Evolutionary conservation across 768 basidiomycete species (phyloP).

Genomic region (Xanthoconium purpureum): DNA sequence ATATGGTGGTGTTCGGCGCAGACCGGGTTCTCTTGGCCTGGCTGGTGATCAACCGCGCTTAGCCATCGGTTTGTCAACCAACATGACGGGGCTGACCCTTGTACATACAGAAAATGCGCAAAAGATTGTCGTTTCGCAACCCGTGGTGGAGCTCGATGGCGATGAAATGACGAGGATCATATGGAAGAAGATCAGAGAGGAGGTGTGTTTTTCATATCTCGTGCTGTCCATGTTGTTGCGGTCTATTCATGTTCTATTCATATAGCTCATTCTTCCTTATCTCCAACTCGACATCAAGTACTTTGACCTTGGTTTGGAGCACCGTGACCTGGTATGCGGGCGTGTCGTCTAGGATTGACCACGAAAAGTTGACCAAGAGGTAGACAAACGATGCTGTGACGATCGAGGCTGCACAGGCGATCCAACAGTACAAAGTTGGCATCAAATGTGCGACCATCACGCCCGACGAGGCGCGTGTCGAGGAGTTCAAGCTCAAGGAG

Average conservation of each 20-base stretch:
- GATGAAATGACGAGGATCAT: slow-evolving; percentile 99
- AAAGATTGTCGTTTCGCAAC: slow-evolving; percentile 82
- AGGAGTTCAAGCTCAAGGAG: slow-evolving; percentile 97
- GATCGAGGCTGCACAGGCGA: slow-evolving; percentile 90
- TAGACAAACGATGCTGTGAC: slow-evolving; percentile 95
- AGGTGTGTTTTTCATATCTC: slow-evolving; percentile 49
- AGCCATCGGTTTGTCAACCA: neutral
- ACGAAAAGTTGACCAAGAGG: neutral
- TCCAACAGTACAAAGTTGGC: slow-evolving; percentile 90
- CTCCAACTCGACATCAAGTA: slow-evolving; percentile 97
- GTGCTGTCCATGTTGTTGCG: neutral
- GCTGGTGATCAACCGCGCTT: neutral
- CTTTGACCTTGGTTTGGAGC: slow-evolving; percentile 93
- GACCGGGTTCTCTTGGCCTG: neutral
- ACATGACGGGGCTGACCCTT: slow-evolving; percentile 1
- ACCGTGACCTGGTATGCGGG: slow-evolving; percentile 72
- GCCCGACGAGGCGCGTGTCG: slow-evolving; percentile 92
- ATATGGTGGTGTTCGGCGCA: neutral
- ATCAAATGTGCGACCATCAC: slow-evolving; percentile 99
- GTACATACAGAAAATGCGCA: slow-evolving; percentile 22
- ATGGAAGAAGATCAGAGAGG: slow-evolving; percentile 96
- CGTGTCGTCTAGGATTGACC: neutral
- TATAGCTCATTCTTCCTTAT: slow-evolving; percentile 90
- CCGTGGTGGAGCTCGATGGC: slow-evolving; percentile 92
- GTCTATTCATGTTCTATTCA: neutral